Percentiles rank a stretch among this genome's conserved stretches.
Conservation (phyloP, 805 yeast genomes). For the Monosporozyma servazzii region DNA sequence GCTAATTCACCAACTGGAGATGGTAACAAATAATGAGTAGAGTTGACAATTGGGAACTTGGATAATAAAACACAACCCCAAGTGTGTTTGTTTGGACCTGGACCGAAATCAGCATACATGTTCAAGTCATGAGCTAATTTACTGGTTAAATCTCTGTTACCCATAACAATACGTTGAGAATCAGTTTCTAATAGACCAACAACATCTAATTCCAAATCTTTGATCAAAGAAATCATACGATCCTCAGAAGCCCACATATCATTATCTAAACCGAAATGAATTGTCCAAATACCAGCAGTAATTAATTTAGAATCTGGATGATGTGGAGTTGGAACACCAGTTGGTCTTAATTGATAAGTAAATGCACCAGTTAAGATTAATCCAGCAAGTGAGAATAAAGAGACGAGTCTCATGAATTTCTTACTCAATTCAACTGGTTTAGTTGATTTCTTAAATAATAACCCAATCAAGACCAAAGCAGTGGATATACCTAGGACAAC, state of each 20-base stretch:
- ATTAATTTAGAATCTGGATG: conserved; percentile 61
- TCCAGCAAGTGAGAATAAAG: conserved; percentile 11
- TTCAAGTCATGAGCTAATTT: conserved; percentile 84
- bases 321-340: conserved; percentile 51
- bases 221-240: conserved; percentile 75
- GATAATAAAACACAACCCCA: conserved; percentile 95
- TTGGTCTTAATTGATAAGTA: conserved; percentile 22
- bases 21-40: conserved; percentile 86
- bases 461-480: conserved; percentile 43
- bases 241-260: conserved; percentile 96
- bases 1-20: conserved; percentile 98
- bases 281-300: conserved; percentile 97
- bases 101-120: conserved; percentile 94
- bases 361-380: conserved; percentile 16
- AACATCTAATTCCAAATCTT: conserved; percentile 83
- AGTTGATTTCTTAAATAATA: conserved; percentile 14
- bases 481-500: conserved; percentile 54
- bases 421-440: conserved; percentile 2
- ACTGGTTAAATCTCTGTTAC: conserved; percentile 90
- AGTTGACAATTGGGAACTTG: conserved; percentile 84
- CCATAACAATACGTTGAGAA: conserved; percentile 88
- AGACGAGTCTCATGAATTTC: conserved; percentile 13
- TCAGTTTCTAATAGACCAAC: conserved; percentile 88
- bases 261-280: conserved; percentile 93
- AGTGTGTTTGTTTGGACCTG: conserved; percentile 95